Evolutionary conservation across 371 early-diverging fungal species (phyloP).

Genomic region (Actinomortierella ambigua): DNA sequence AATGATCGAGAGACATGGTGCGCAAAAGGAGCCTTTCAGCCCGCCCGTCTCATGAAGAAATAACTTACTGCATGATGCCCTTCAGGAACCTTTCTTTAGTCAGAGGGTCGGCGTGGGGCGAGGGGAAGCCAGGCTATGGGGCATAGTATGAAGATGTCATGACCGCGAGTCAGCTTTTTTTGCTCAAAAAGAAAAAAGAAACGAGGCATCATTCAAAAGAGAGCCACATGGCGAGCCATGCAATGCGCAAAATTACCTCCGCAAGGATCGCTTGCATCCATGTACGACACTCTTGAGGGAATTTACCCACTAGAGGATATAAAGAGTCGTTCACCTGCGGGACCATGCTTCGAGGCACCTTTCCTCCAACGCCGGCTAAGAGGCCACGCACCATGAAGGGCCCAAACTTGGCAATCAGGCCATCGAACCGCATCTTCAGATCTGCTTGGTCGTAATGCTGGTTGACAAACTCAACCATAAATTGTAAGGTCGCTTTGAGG

Average conservation of each 20-base stretch:
- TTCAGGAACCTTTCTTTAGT: conserved; percentile 70
- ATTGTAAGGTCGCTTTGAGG: conserved; percentile 59
- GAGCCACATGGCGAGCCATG: background rate
- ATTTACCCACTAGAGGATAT: conserved; percentile 63
- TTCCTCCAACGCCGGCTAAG: conserved; percentile 69
- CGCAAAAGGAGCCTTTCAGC: conserved; percentile 16
- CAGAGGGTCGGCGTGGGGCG: conserved; percentile 50
- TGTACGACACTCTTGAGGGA: conserved; percentile 53
- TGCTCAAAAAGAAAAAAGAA: background rate
- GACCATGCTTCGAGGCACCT: conserved; percentile 72
- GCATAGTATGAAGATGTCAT: background rate
- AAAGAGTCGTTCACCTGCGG: conserved; percentile 65
- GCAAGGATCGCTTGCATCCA: conserved; percentile 64
- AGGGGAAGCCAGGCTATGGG: conserved; percentile 68
- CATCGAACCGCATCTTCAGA: conserved; percentile 49
- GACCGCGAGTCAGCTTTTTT: no score
- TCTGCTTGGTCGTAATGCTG: conserved; percentile 53
- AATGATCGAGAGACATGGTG: background rate
- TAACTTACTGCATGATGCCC: conserved; percentile 59
- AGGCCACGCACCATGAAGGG: conserved; percentile 60
- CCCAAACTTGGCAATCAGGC: conserved; percentile 54
- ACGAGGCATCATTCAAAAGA: background rate
- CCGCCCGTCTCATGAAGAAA: conserved; percentile 6
- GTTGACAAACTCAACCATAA: conserved; percentile 64
- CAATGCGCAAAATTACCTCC: conserved; percentile 44